phyloP scores from a whole-genome alignment of 129 eudicot genomes.

The Centella asiatica region DNA sequence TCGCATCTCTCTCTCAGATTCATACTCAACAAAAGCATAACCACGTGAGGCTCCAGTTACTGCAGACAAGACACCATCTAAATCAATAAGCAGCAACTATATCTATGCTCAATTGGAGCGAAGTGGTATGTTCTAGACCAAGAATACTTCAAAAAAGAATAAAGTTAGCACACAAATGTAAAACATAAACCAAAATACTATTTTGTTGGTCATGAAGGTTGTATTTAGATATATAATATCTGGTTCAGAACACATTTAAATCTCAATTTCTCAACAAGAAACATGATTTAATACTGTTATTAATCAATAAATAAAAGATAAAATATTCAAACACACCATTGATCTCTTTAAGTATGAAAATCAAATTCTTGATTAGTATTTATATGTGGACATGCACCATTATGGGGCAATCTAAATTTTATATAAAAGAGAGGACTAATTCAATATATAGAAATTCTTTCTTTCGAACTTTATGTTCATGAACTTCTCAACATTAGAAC shows the following conservation, averaged over 20 bases:
- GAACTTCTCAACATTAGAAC: no score
- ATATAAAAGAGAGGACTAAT: no score
- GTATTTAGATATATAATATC: no score
- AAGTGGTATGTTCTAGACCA: not conserved
- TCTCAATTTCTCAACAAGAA: not conserved
- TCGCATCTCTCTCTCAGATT: conserved; percentile 84
- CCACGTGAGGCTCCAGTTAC: conserved; percentile 98
- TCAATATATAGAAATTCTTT: no score
- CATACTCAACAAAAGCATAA: conserved; percentile 83
- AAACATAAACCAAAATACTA: not conserved
- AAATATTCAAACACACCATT: not conserved
- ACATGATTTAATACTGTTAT: no score
- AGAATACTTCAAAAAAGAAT: no score
- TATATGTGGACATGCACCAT: no score
- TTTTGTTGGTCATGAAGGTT: not conserved
- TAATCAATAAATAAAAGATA: no score
- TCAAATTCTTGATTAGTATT: no score
- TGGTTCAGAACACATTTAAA: not conserved
- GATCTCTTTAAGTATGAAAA: no score
- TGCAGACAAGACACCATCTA: conserved; percentile 25
- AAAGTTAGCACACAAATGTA: not conserved
- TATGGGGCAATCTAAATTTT: no score
- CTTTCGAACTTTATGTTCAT: no score
- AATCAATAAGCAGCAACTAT: conserved; percentile 7
- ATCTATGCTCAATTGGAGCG: conserved; percentile 4